Conservation (phyloP, 805 yeast species). For the Sugiyamaella chiloensis region DNA sequence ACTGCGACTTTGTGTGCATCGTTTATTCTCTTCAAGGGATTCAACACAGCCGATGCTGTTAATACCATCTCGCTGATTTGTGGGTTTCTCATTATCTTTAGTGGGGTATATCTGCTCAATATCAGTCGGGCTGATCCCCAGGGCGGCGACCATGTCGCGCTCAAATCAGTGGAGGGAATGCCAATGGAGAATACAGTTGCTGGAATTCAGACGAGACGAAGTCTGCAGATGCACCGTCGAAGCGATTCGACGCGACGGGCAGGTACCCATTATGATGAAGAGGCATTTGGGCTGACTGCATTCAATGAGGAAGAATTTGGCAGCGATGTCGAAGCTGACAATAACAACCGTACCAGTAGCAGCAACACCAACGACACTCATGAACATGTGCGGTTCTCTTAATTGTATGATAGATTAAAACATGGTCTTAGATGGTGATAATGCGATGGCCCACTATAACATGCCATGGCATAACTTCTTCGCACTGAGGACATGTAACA, state of each 20-base stretch:
- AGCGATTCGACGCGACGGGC: conserved; percentile 29
- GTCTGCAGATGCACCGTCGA: conserved; percentile 60
- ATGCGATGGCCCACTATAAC: background rate
- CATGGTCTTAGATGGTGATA: too few relatives aligned
- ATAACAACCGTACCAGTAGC: conserved; percentile 9
- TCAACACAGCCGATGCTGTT: conserved; percentile 76
- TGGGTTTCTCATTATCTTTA: conserved; percentile 82
- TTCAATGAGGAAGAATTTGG: conserved; percentile 29
- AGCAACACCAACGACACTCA: background rate
- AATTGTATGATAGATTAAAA: conserved; percentile 1
- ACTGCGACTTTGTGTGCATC: conserved; percentile 84
- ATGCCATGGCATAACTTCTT: background rate
- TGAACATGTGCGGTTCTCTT: conserved; percentile 3
- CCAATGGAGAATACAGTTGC: conserved; percentile 85
- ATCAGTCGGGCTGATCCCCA: conserved; percentile 54
- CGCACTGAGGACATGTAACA: background rate
- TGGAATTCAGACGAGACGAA: conserved; percentile 71
- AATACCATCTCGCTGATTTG: conserved; percentile 77
- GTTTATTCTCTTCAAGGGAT: conserved; percentile 79
- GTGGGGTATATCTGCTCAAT: conserved; percentile 81
- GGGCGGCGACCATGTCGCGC: conserved; percentile 34
- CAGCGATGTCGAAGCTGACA: conserved; percentile 15
- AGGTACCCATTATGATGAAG: conserved; percentile 33
- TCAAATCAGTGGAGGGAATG: conserved; percentile 61
- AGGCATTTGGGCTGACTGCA: conserved; percentile 34